phyloP scores from a whole-genome alignment of 2,329 filamentous ascomycete genomes.

The Diplodia corticola region DNA sequence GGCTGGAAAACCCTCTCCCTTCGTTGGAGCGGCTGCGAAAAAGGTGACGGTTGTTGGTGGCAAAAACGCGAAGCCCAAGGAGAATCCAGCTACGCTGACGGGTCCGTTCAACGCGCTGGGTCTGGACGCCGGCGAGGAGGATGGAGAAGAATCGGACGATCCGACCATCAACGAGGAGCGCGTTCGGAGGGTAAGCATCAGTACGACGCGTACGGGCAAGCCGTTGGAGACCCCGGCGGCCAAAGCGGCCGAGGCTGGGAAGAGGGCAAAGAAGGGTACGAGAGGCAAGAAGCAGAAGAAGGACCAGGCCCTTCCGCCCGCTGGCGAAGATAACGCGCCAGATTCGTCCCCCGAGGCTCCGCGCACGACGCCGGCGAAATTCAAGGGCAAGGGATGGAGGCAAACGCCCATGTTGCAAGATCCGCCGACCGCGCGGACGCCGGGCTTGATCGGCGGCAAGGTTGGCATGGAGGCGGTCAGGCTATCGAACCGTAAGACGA shows the following conservation, averaged over 20 bases:
- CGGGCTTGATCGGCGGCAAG: constrained; percentile 41
- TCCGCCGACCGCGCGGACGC: constrained; percentile 42
- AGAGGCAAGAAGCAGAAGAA: constrained; percentile 47
- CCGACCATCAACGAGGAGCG: constrained; percentile 31
- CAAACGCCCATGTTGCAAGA: constrained; percentile 68
- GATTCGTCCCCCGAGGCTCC: constrained; percentile 32
- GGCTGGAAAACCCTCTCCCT: constrained; percentile 41
- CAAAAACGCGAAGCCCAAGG: constrained; percentile 30
- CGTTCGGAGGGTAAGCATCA: constrained; percentile 39
- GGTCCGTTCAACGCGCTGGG: constrained; percentile 43
- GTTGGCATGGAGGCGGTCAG: constrained; percentile 40
- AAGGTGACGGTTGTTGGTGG: constrained; percentile 30
- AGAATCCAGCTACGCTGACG: constrained; percentile 42
- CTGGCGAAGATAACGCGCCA: constrained; percentile 34
- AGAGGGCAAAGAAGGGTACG: constrained; percentile 49
- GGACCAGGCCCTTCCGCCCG: constrained; percentile 27
- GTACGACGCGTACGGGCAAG: constrained; percentile 44
- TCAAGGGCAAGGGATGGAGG: constrained; percentile 65
- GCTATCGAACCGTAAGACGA: constrained; percentile 44
- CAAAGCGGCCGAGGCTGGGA: constrained; percentile 41
- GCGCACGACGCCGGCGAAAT: constrained; percentile 40
- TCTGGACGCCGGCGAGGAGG: constrained; percentile 40
- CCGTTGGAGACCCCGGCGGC: constrained; percentile 37
- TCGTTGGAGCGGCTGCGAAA: constrained; percentile 35
- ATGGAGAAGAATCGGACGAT: constrained; percentile 37